Conservation (phyloP, 73 alveolate genomes). For the Uronychia setigera region DNA sequence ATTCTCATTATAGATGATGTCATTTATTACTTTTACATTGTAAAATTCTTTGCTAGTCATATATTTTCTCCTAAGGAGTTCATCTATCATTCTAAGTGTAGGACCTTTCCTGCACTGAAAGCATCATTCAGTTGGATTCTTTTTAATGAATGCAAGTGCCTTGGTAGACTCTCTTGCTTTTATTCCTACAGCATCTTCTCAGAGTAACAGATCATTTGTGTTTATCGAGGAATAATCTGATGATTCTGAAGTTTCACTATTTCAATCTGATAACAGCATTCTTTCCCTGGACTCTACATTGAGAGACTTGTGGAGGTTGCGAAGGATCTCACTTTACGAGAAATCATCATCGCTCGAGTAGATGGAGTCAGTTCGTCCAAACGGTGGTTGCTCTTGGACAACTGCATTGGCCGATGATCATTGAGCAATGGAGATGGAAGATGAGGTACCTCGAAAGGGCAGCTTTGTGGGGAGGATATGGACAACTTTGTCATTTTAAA, state of each 20-base stretch:
- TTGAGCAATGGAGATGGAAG: no score
- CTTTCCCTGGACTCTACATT: background rate
- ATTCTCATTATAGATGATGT: slow-evolving; percentile 34
- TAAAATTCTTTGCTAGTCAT: slow-evolving; percentile 25
- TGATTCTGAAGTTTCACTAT: background rate
- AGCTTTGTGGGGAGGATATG: no score
- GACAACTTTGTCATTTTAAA: no score
- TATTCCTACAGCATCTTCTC: background rate
- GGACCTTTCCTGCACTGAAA: background rate
- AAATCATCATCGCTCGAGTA: no score
- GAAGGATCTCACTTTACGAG: background rate
- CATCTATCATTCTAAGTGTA: background rate
- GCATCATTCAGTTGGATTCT: background rate
- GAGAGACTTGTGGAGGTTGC: background rate
- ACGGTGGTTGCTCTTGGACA: no score
- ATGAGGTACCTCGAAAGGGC: no score
- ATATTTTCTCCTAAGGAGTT: slow-evolving; percentile 14
- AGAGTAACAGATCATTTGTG: background rate
- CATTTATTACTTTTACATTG: slow-evolving; percentile 11
- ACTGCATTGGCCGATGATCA: no score
- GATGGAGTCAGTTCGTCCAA: no score
- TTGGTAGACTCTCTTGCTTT: background rate
- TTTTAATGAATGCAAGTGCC: background rate
- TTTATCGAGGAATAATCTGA: background rate
- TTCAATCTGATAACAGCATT: background rate